phyloP scores from a whole-genome alignment of 148 eudicot genomes.

The Fallopia convolvulus region DNA sequence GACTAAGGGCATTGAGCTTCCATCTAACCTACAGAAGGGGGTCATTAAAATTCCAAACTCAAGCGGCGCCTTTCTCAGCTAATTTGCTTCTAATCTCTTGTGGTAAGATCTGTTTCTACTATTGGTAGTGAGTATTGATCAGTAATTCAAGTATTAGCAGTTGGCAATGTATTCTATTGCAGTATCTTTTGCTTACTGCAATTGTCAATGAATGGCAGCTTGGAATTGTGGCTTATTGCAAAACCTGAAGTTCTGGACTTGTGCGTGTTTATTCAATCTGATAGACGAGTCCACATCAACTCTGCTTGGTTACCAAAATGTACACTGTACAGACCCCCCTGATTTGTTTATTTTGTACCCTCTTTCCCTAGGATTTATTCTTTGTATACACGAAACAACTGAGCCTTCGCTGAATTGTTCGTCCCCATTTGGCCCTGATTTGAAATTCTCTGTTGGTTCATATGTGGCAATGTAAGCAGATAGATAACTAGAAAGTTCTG shows the following conservation, averaged over 20 bases:
- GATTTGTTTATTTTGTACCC: no score
- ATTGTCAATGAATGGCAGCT: not conserved
- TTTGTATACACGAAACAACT: no score
- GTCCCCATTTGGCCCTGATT: no score
- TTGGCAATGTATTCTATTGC: not conserved
- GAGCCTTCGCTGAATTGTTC: no score
- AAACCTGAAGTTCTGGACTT: not conserved
- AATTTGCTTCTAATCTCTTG: conserved; percentile 6
- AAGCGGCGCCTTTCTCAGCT: conserved; percentile 24
- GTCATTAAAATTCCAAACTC: conserved; percentile 52
- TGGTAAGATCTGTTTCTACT: conserved; percentile 11
- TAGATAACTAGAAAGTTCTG: no score
- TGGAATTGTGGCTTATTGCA: not conserved
- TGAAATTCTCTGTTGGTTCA: no score
- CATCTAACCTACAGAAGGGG: conserved; percentile 41
- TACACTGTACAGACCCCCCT: no score
- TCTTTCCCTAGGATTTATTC: no score
- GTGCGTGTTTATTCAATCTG: no score
- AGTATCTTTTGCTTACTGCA: not conserved
- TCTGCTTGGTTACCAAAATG: not conserved
- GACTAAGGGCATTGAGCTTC: conserved; percentile 39
- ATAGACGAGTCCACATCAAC: not conserved
- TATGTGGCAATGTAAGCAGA: no score
- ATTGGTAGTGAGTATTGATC: not conserved
- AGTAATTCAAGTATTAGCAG: not conserved